phyloP scores from a whole-genome alignment of 192 early-diverging fungal genomes.

The Mortierella alpina region DNA sequence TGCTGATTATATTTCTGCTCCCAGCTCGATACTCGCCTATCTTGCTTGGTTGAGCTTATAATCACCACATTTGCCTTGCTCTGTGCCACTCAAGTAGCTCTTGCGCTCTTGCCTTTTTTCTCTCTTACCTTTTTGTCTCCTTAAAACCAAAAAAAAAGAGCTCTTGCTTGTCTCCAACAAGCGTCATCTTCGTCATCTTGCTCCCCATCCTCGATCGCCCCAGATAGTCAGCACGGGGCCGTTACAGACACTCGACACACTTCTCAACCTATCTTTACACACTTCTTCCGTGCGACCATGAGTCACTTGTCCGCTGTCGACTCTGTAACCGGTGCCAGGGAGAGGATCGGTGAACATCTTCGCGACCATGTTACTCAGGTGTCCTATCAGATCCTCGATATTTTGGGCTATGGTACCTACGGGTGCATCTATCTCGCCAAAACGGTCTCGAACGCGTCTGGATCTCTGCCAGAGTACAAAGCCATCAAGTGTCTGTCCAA shows the following conservation, averaged over 20 bases:
- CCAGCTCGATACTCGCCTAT: too few relatives aligned
- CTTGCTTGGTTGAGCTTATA: too few relatives aligned
- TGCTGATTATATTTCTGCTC: not conserved
- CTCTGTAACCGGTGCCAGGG: slow-evolving; percentile 43
- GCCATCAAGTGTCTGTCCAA: slow-evolving; percentile 73
- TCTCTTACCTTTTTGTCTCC: slow-evolving; percentile 8
- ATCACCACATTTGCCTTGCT: too few relatives aligned
- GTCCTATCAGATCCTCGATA: slow-evolving; percentile 60
- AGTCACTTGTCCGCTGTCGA: slow-evolving; percentile 36
- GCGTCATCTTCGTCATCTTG: not conserved
- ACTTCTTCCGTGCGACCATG: slow-evolving; percentile 8
- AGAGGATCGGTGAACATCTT: slow-evolving; percentile 29
- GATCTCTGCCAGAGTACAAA: slow-evolving; percentile 57
- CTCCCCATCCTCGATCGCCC: slow-evolving; percentile 1
- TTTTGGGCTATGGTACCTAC: slow-evolving; percentile 78
- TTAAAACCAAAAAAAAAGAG: slow-evolving; percentile 20
- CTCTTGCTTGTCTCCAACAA: not conserved
- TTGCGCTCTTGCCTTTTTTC: slow-evolving; percentile 1
- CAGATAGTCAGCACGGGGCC: slow-evolving; percentile 7
- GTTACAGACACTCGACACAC: not conserved
- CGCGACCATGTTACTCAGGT: slow-evolving; percentile 30
- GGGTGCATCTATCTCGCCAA: slow-evolving; percentile 78
- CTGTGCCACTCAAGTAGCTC: not conserved
- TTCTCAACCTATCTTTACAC: slow-evolving; percentile 6
- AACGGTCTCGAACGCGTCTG: slow-evolving; percentile 12